Base-by-base conservation (phyloP, 495 filamentous ascomycete species). In the Podospora conica region DNA sequence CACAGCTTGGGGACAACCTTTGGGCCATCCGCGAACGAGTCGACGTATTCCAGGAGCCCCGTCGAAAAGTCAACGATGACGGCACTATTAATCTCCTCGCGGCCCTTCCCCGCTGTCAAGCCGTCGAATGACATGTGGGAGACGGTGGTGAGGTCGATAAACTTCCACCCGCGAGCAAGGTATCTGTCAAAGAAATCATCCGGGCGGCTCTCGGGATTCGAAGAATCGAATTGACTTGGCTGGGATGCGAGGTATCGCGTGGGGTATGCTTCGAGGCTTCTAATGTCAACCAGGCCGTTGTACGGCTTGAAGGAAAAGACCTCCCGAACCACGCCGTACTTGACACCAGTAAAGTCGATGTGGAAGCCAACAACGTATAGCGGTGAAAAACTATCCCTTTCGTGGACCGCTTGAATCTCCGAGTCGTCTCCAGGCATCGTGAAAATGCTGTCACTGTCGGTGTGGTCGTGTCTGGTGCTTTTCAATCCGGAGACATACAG, bases 71-170 rank as follows among this genome's bases (percentile, higher is more conserved):
- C 80, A 11, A 80, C 66, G 20, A 81, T 70, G 2, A 79, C 75
- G n/a, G 77, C 69, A 63, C 79, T 68, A 61, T 62, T 61, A 22
- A 71, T 68, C 60, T 80, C 76, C 55, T 81, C 69, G 15, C 78
- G 74, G 53, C 65, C 59, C 20, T 61, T 64, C 2, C 68, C 69
- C 7, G 75, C 29, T 3, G 73, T 76, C 2, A 74, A 40, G 7
- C 79, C 78, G 20, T 69, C 69, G 33, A 79, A 80, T 9, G 73
- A 64, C 68, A 75, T 71, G 53, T 79, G 77, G 9, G 75, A 70
- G 5, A 75, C 40, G 0, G 20, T 54, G 2, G 71, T 65, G 2
- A 76, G 40, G 4, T 77, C 66, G 24, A 75, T 58, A 54, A 79
- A 81, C 23, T 48, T 62, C 10, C 55, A 61, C 2, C 78, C 79